Evolutionary conservation across 2,329 filamentous ascomycete genomes (phyloP), one percentile per base, ranked within the genome.

Genomic region (Penicillium janthinellum): DNA sequence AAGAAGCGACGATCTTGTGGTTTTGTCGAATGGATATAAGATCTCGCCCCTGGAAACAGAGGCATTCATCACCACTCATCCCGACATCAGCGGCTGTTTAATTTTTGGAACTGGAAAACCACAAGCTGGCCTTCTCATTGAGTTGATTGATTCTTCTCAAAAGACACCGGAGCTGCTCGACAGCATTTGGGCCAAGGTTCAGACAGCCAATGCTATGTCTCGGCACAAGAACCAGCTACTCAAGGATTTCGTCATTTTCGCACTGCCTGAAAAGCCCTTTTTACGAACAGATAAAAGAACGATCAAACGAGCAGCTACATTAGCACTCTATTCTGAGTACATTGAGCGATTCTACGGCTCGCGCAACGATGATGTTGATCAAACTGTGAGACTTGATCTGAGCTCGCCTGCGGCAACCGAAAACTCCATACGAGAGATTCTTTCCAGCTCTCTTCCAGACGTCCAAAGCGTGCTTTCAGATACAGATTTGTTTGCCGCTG

Each of bases 1-100:
- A 22, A 62, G 68, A 38, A 61, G 54, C 6, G 68, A 71, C 39
- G 68, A 71, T 61, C 54, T 70, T 28, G 59, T 71, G 34, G 62
- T 69, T 14, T 59, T 71, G 5, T 65, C 63, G 7, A 67, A 60
- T 35, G 65, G 65, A 5, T 64, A 67, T 42, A 67, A 67, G 31
- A 63, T 67, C 25, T 64, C 63, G 5, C 65, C 63, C 8, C 42
- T 61, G 12, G 57, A 60, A 14, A 62, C 61, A 28, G 65, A 67
- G 42, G 58, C 57, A 35, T 56, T 60, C 17, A 57, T 67, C 14
- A 60, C 57, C 10, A 61, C 59, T 14, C 65, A 67, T 31, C 58
- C 61, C 10, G 58, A 53, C 11, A 59, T 67, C 8, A 51, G 38
- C 12, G 61, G 60, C 10, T 64, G 61, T 25, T 37, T 64, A 11